Evolutionary conservation across 176 grass and related monocot genomes (phyloP).

Genomic region (Oryza brachyantha): DNA sequence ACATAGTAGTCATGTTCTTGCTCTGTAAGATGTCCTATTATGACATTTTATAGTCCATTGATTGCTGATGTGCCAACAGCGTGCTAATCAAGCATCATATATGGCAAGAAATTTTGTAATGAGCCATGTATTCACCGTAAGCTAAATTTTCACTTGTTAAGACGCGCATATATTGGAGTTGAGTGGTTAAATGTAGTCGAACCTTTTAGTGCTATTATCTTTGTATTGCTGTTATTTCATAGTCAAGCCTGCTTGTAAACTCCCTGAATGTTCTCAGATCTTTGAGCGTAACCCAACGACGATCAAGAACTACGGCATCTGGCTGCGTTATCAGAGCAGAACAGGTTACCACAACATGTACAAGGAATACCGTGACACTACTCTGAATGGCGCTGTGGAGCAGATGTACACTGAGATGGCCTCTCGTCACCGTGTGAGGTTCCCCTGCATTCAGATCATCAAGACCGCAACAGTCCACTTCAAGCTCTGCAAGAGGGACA

Average conservation of each 20-base stretch:
- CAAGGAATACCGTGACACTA: conserved; percentile 92
- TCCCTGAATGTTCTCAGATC: conserved; percentile 36
- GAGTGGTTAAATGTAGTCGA: not conserved
- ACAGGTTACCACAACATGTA: conserved; percentile 99
- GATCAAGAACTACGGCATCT: conserved; percentile 94
- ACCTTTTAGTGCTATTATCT: not conserved
- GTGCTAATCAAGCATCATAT: not conserved
- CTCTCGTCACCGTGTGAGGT: conserved; percentile 77
- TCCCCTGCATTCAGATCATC: conserved; percentile 88
- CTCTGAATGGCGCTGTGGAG: conserved; percentile 73
- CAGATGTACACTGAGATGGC: conserved; percentile 98
- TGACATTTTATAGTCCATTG: not conserved
- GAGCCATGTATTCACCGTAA: not conserved
- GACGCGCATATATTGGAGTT: not conserved
- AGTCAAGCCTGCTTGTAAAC: not conserved
- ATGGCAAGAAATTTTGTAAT: not conserved
- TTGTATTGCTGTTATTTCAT: not conserved
- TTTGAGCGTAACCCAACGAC: conserved; percentile 85
- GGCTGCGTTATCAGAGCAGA: conserved; percentile 87
- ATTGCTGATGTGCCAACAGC: not conserved
- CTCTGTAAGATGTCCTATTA: not conserved
- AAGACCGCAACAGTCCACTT: conserved; percentile 76
- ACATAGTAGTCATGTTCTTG: not conserved
- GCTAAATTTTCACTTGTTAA: not conserved
- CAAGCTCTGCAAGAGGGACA: conserved; percentile 96